Base-by-base conservation (phyloP, 2,329 filamentous ascomycete genomes). In the Cytospora piceicola region DNA sequence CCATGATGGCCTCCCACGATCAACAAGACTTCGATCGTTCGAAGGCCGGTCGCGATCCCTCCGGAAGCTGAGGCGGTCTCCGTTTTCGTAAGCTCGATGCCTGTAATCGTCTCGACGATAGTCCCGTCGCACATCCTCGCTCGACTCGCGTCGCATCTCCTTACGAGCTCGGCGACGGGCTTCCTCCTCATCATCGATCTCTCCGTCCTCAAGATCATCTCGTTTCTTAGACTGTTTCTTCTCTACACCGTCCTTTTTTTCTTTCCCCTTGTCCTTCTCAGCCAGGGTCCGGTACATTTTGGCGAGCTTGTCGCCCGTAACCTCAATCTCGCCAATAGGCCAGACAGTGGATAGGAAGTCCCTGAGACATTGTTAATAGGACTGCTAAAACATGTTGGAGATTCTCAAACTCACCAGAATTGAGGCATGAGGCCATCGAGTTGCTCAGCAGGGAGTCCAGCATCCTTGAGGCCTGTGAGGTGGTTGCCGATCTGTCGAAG, bases 321-420 rank as follows among this genome's bases (percentile, higher is more conserved):
- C 76, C 20, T 73, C 75, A 34, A 76, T 73, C 7, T 78, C 75
- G 30, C 75, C 75, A 29, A 78, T 72, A 14, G 76, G 76, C 76
- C 76, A 78, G 61, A 78, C 77, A 9, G 76, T 77, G 5, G 76
- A 77, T 61, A 78, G 63, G 62, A 78, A 78, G 61, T 77, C 75
- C 77, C 75, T 77, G 46, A 2, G n/a, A 24, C 15, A 15, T 51
- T 36, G 70, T 75, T 67, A 75, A 70, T 30, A 22, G 54, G 20
- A 20, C 42, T 57, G 24, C 32, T 39, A 52, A 29, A 17, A 17
- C n/a, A 27, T 30, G 8, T 24, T 6, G 15, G 30, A 27, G 58
- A 4, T 49, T n/a, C 8, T 11, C 7, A 12, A 17, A 70, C 73
- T 69, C 68, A 77, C 75, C 77, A 78, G 63, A 78, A 78, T 34